These are phyloP conservation scores for Lipomyces spencermartinsiae DNA, from an alignment of 805 yeast genomes.

Conservation along the genomic window DNA sequence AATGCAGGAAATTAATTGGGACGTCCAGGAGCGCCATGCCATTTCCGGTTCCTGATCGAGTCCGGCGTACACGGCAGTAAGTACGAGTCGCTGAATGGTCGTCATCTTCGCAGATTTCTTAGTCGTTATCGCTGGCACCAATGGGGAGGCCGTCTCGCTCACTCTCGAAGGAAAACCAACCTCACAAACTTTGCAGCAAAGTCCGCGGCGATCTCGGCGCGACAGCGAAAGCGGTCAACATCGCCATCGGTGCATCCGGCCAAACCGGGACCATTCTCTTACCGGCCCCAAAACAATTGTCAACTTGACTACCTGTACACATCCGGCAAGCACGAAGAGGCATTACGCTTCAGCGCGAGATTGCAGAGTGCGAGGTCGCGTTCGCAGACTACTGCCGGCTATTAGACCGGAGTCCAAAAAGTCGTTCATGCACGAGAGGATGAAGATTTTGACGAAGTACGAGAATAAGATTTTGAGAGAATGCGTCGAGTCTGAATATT, in stretches of 20 bases:
- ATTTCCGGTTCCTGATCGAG: slow-evolving; percentile 52
- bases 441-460: too few species aligned
- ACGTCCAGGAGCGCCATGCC: slow-evolving; percentile 55
- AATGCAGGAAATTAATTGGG: slow-evolving; percentile 50
- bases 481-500: too few species aligned
- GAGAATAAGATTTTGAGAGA: too few species aligned
- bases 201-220: slow-evolving; percentile 48
- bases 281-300: slow-evolving; percentile 57
- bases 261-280: slow-evolving; percentile 55
- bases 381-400: not conserved
- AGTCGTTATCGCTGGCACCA: slow-evolving; percentile 58
- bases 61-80: slow-evolving; percentile 46
- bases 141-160: slow-evolving; percentile 61
- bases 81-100: too few species aligned
- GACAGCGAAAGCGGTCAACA: slow-evolving; percentile 50
- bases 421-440: too few species aligned
- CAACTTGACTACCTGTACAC: slow-evolving; percentile 47
- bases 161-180: slow-evolving; percentile 50
- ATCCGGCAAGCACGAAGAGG: slow-evolving; percentile 52
- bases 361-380: slow-evolving; percentile 54
- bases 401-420: too few species aligned
- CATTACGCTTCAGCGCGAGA: slow-evolving; percentile 53
- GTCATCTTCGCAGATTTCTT: slow-evolving; percentile 48
- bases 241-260: slow-evolving; percentile 58
- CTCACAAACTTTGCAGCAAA: slow-evolving; percentile 42